phyloP scores from a whole-genome alignment of 2,329 filamentous ascomycete species.

The Alternaria sp. region DNA sequence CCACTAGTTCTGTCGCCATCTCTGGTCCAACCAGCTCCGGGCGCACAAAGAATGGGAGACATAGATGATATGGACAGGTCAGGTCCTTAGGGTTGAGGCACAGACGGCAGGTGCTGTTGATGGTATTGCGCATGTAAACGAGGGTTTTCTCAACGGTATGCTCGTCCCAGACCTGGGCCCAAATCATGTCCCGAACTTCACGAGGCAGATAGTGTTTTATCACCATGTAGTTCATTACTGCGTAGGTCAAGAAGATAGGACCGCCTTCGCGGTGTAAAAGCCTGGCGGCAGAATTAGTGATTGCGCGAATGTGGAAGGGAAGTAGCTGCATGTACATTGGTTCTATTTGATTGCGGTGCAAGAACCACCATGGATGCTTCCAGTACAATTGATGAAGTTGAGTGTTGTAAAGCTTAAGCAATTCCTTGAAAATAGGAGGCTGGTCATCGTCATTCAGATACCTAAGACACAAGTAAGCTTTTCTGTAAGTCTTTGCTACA shows the following conservation, averaged over 20 bases:
- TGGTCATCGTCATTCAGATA: background rate
- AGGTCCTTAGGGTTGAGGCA: background rate
- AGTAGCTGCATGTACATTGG: background rate
- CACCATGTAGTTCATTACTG: background rate
- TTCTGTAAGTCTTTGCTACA: background rate
- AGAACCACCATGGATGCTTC: background rate
- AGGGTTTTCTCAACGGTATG: background rate
- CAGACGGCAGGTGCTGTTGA: background rate
- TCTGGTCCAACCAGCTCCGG: background rate
- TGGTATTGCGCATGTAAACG: background rate
- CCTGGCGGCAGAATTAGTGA: background rate
- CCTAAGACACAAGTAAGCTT: background rate
- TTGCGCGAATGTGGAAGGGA: background rate
- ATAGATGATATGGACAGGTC: background rate
- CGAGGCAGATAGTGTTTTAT: background rate
- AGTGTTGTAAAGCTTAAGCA: background rate
- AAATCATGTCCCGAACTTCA: background rate
- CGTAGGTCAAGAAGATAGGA: background rate
- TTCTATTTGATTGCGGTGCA: background rate
- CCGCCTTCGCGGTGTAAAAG: background rate
- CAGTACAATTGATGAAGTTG: background rate
- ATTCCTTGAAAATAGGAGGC: background rate
- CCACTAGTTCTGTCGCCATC: background rate
- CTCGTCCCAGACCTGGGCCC: background rate
- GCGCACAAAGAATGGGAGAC: background rate